Base-by-base conservation (phyloP, 2,329 filamentous ascomycete species). In the Dendryphion nanum region DNA sequence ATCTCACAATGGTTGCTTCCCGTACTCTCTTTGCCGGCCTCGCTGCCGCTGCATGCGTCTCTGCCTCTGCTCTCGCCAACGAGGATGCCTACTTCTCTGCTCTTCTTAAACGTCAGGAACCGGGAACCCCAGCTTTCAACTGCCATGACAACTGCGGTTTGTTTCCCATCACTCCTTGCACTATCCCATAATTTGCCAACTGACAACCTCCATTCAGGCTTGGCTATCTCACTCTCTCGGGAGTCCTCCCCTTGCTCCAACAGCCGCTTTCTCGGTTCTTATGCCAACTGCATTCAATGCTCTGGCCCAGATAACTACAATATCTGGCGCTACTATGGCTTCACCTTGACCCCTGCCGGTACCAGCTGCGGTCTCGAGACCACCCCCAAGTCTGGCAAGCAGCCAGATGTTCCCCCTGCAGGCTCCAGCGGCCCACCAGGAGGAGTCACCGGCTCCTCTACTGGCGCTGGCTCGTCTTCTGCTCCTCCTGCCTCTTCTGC, bases 81-180 rank as follows among this genome's bases (percentile, higher is more conserved):
- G 42, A 57, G 19, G 47, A 51, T 6, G 26, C 38, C 4, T 15
- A 44, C 15, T 53, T 55, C 16, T 30, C 41, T 13, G 26, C 45
- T 18, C 48, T 74, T n/a, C 40, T 64, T 36, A 67, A 63, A 48
- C 70, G 72, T n/a, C 71, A 74, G 49, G 65, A 67, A 14, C 69
- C 70, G 10, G 72, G 71, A 5, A 67, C 66, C 4, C 63, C 71
- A 4, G 44, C 59, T 5, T 75, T 70, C 50, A 59, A 74, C 29
- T 78, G 75, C 57, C 74, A 77, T 46, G 66, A 69, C 47, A 69
- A 70, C 55, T 77, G 74, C 59, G 73, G 74, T 75, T 59, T 42
- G 68, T 58, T 14, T 6, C 13, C 26, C n/a, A n/a, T n/a, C n/a
- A n/a, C n/a, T n/a, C n/a, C 33, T 14, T 13, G 16, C 35, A 14